A percentile compares a stretch with the other conserved stretches of the same genome.
Conservation (phyloP, 768 basidiomycete genomes). For the Vararia minispora region DNA sequence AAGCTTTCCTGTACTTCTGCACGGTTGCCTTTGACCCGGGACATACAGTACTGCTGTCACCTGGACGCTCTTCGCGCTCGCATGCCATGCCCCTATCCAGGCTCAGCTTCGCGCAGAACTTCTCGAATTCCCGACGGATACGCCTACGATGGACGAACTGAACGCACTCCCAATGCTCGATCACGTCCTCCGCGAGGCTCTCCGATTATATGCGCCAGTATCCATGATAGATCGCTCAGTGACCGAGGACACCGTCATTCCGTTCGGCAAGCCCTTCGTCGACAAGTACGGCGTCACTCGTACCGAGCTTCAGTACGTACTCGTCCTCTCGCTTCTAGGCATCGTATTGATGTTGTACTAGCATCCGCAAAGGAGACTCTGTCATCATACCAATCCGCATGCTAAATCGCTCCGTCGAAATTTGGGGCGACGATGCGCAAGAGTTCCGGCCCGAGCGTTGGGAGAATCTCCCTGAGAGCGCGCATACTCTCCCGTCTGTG, state of each 20-base stretch:
- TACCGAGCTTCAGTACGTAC: constrained; percentile 10
- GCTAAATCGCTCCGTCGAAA: constrained; percentile 17
- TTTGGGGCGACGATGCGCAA: constrained; percentile 24
- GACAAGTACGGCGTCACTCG: constrained; percentile 11
- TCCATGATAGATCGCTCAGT: constrained; percentile 16
- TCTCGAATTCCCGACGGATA: constrained; percentile 14
- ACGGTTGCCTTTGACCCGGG: no score
- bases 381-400: constrained; percentile 16
- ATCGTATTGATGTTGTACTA: neutral
- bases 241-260: constrained; percentile 20
- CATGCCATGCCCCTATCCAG: constrained; percentile 21
- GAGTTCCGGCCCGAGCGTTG: constrained; percentile 19
- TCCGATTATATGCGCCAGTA: constrained; percentile 20
- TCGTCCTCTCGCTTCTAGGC: neutral
- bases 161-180: constrained; percentile 23
- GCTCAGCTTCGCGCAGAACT: constrained; percentile 24
- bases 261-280: constrained; percentile 16
- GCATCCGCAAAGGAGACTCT: constrained; percentile 10
- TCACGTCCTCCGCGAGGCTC: constrained; percentile 20
- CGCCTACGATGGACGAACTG: constrained; percentile 20
- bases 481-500: constrained; percentile 5
- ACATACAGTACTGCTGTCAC: constrained; percentile 21
- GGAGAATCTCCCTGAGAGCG: constrained; percentile 6
- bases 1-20: neutral
- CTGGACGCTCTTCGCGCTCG: constrained; percentile 25